Base-by-base conservation (phyloP, 495 filamentous ascomycete genomes). In the Aspergillus avenaceus region DNA sequence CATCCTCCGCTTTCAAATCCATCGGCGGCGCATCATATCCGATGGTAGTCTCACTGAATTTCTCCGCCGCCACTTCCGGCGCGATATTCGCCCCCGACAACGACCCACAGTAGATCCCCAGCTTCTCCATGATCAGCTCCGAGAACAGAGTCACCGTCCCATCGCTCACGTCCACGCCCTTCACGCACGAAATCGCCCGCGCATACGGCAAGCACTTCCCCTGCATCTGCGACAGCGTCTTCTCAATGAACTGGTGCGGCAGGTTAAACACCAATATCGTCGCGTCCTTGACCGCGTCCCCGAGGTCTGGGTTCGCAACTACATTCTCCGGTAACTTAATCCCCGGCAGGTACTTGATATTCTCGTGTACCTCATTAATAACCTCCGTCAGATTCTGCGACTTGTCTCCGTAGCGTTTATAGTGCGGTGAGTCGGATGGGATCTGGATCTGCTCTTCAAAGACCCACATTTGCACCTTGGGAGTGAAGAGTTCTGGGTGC, bases 1-100 rank as follows among this genome's bases (percentile, higher is more conserved):
- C 80, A 16, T 73, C 74, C 23, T 78, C 69, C 22, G 81, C 83
- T 67, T 81, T 80, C 63, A 87, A 78, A 1, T 78, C 53, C 48
- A 51, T 56, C 1, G 53, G 72, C 2, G 90, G 91, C 9, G 89
- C 87, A 66, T 92, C 88, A 65, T 95, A 95, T 8, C 88, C 90
- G 16, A 96, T 83, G 11, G 91, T 96, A 0, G 91, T 95, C 70
- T 95, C 90, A 56, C 82, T 92, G 72, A 84, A 92, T 62, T 90
- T 87, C 70, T 95, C 90, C 57, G 80, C 78, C 4, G 90, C 90
- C 44, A 95, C 87, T 67, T 95, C 90, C 53, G 75, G 84, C 26
- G 90, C 91, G 53, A 95, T 91, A 72, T 96, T 96, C 27, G 90
- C 90, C 5, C 90, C 90, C 23, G 85, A 90, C 5, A 96, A 76